Base-by-base conservation (phyloP, 495 filamentous ascomycete genomes). In the Penicillium riverlandense region DNA sequence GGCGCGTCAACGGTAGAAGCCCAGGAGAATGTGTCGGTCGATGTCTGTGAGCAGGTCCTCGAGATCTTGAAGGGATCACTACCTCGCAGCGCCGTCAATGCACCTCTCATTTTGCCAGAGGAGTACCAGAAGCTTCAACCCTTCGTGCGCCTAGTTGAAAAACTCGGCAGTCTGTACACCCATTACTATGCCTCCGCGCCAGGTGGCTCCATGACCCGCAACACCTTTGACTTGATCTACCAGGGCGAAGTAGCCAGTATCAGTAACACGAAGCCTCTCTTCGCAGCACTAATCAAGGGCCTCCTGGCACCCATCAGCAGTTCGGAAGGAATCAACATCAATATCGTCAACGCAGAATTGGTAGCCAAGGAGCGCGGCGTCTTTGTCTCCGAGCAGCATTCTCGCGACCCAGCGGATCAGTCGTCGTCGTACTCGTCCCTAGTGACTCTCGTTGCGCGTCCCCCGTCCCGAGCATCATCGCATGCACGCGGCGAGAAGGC, bases 1-100 rank as follows among this genome's bases (percentile, higher is more conserved):
- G 84, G 84, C 6, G 84, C 84, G 8, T 81, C 76, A 10, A 88
- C 83, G 2, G 71, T 83, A n/a, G 84, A 88, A 67, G 84, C 84
- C 0, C 83, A 86, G 61, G 83, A 88, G 58, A 85, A 85, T 52
- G 83, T 88, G 11, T 79, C 76, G 16, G 70, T 85, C 33, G 84
- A 88, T 55, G 83, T 87, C 16, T 88, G 84, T 60, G 74, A 75
- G 44, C 83, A 88, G 62, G 82, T 88, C n/a, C 62, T 82, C 7
- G 67, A 75, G 37, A 84, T 88, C 41, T 53, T 88, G 16, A 63
- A 68, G 9, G 84, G 83, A 8, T 76, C 77, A 2, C 66, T 86
- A 11, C 83, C 84, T 1, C 83, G 81, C 9, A 75, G 73, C 29
- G 83, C 84, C 7, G 83, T 88, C 40, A 88, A 88, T 44, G 82